Conservation (phyloP, 768 basidiomycete species). For the Tulasnella sp. region DNA sequence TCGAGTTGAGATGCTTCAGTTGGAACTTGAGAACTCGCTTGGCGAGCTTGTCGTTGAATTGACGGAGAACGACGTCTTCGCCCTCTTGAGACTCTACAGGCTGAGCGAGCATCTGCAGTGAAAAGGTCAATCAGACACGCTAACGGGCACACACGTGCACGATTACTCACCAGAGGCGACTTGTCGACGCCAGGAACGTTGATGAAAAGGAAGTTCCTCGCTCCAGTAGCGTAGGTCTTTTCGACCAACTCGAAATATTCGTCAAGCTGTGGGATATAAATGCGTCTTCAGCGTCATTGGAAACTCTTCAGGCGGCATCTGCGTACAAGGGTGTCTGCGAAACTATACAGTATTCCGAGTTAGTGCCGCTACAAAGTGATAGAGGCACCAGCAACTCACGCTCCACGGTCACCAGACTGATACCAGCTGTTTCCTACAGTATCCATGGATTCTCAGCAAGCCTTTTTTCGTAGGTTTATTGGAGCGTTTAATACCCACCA, state of each 20-base stretch:
- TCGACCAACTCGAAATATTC: constrained; percentile 36
- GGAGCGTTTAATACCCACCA: constrained; percentile 16
- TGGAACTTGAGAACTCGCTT: constrained; percentile 32
- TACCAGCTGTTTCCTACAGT: constrained; percentile 23
- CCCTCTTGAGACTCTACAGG: constrained; percentile 25
- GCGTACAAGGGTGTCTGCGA: background rate
- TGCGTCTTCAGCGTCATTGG: background rate
- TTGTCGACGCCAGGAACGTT: constrained; percentile 50
- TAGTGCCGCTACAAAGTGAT: background rate
- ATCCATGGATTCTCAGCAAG: background rate
- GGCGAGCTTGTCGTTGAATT: constrained; percentile 41
- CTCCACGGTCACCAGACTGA: constrained; percentile 31
- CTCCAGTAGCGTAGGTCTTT: constrained; percentile 37
- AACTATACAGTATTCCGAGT: background rate
- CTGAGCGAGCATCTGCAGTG: constrained; percentile 38
- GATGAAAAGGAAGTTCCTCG: constrained; percentile 50
- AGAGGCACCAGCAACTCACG: constrained; percentile 28
- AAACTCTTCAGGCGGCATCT: constrained; percentile 19
- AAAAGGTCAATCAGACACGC: background rate
- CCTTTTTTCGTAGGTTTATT: background rate
- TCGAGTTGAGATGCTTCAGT: constrained; percentile 34
- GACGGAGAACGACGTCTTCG: constrained; percentile 37
- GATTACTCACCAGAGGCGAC: constrained; percentile 33
- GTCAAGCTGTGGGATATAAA: constrained; percentile 22
- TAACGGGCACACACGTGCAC: constrained; percentile 13